Evolutionary conservation across 129 eudicot species (phyloP).

Genomic region (Chrysanthemum seticuspe): DNA sequence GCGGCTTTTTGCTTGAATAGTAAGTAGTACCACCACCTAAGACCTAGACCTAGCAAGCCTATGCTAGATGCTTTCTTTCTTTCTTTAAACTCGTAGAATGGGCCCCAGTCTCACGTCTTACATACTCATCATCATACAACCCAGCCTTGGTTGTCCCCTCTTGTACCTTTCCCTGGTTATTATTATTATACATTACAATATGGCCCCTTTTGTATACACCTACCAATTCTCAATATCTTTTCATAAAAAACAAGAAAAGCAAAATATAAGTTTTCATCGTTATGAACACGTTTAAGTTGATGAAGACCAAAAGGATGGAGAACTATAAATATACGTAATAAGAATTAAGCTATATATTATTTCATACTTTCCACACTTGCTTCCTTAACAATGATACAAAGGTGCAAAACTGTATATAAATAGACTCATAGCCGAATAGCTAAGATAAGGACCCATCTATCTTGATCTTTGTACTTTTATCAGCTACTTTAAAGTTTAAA

Average conservation of each 20-base stretch:
- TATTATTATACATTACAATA: conserved; percentile 20
- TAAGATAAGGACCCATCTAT: conserved; percentile 23
- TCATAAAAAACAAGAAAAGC: background rate
- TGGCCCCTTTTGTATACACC: conserved; percentile 20
- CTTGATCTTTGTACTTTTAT: conserved; percentile 27
- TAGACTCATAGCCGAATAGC: conserved; percentile 23
- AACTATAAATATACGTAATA: too few relatives aligned
- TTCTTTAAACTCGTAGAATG: conserved; percentile 23
- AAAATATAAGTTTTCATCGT: too few relatives aligned
- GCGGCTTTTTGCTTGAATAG: conserved; percentile 38
- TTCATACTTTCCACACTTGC: conserved; percentile 21
- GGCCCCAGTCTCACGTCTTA: conserved; percentile 36
- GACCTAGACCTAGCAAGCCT: conserved; percentile 36
- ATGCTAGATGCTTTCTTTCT: conserved; percentile 41
- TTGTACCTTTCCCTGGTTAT: conserved; percentile 30
- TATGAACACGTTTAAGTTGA: background rate
- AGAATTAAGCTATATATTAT: background rate
- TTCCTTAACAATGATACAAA: conserved; percentile 14
- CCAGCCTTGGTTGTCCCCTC: conserved; percentile 39
- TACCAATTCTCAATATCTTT: background rate
- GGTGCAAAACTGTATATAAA: background rate
- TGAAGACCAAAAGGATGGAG: background rate
- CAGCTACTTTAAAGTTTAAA: conserved; percentile 17
- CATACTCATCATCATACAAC: conserved; percentile 38
- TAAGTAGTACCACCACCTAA: conserved; percentile 43